Evolutionary conservation across 345 rosid genomes (phyloP).

Genomic region (Hirschfeldia incana): DNA sequence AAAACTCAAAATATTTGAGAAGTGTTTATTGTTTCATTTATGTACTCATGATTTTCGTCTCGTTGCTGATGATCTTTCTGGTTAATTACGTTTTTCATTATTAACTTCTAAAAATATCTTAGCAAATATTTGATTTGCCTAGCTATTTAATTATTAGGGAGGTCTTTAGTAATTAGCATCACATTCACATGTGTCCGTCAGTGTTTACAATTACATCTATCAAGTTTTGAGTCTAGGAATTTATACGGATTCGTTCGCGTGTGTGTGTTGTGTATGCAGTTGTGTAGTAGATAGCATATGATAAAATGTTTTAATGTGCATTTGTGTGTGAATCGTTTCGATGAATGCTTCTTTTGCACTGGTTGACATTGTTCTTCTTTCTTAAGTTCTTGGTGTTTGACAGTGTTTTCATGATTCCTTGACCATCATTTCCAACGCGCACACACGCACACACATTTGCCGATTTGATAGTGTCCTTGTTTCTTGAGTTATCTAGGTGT

Average conservation of each 20-base stretch:
- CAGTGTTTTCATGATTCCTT: not conserved
- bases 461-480: conserved; percentile 9
- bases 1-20: conserved; percentile 19
- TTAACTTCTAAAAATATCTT: not conserved
- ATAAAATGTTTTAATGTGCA: not conserved
- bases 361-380: conserved; percentile 6
- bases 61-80: conserved; percentile 15
- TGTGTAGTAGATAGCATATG: not conserved
- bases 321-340: not conserved
- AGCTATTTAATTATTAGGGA: not conserved
- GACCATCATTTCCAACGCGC: not conserved
- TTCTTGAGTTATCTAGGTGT: not conserved
- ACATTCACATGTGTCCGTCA: conserved; percentile 23
- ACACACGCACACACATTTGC: not conserved
- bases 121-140: not conserved
- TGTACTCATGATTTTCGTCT: conserved; percentile 23
- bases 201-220: conserved; percentile 9
- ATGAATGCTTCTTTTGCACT: not conserved
- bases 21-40: conserved; percentile 23
- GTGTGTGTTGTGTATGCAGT: conserved; percentile 27
- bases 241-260: conserved; percentile 18
- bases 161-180: conserved; percentile 9
- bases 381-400: not conserved
- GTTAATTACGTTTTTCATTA: conserved; percentile 18
- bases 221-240: conserved; percentile 2